phyloP scores from a whole-genome alignment of 225 moss, liverwort and hornwort genomes.

The Marchantia paleacea region DNA sequence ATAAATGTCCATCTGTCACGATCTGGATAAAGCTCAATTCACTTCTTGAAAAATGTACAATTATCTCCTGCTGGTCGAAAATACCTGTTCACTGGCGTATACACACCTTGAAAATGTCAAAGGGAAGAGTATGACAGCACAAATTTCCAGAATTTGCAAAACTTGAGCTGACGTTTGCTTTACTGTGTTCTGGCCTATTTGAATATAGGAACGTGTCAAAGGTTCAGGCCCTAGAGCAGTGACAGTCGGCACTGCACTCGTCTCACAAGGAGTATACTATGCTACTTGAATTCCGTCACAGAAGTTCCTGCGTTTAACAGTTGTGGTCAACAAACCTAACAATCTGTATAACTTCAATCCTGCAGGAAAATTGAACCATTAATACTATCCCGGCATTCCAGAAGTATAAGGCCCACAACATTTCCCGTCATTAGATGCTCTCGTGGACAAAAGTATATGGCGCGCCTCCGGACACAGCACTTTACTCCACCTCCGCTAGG shows the following conservation, averaged over 20 bases:
- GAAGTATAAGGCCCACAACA: background rate
- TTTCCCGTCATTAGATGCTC: background rate
- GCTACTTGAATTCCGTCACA: background rate
- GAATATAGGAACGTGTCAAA: background rate
- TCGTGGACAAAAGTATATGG: too few relatives aligned
- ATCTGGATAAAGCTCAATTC: too few relatives aligned
- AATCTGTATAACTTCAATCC: background rate
- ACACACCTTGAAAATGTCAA: background rate
- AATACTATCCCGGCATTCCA: background rate
- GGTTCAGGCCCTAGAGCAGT: background rate
- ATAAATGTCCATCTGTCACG: too few relatives aligned
- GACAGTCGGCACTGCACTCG: background rate
- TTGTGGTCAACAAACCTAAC: background rate
- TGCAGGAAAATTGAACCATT: background rate
- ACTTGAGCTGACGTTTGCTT: background rate
- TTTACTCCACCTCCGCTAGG: slow-evolving; percentile 91
- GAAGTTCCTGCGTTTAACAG: background rate
- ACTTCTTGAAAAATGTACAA: background rate
- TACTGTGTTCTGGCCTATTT: background rate
- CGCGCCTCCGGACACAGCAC: background rate
- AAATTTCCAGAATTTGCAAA: background rate
- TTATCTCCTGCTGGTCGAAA: background rate
- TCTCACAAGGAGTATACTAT: background rate
- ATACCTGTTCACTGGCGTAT: background rate
- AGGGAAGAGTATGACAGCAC: background rate